Evolutionary conservation across 1,139 yeast species (phyloP).

Genomic region (Suhomyces taliae): DNA sequence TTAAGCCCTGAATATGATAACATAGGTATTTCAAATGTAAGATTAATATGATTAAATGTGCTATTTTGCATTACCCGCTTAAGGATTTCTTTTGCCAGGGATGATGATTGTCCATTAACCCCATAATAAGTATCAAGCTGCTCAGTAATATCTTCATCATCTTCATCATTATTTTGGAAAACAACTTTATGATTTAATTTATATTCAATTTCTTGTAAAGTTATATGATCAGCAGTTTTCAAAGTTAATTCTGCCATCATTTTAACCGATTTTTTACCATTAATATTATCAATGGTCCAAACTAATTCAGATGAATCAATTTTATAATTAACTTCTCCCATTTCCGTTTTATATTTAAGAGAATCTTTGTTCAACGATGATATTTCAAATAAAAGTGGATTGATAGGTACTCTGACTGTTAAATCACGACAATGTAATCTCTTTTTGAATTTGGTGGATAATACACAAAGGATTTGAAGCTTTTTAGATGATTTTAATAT

Average conservation of each 20-base stretch:
- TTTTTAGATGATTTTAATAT: slow-evolving; percentile 22
- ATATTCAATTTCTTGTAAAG: slow-evolving; percentile 4
- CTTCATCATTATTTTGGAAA: slow-evolving; percentile 8
- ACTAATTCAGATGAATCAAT: slow-evolving; percentile 51
- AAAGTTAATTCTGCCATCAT: slow-evolving; percentile 47
- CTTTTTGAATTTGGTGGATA: slow-evolving; percentile 37
- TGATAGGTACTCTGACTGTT: slow-evolving; percentile 35
- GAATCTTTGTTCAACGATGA: slow-evolving; percentile 32
- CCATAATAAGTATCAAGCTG: slow-evolving; percentile 46
- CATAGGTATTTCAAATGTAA: slow-evolving; percentile 42
- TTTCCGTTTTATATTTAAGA: slow-evolving; percentile 42
- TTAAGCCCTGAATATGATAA: slow-evolving; percentile 45
- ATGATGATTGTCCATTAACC: slow-evolving; percentile 35
- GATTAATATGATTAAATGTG: slow-evolving; percentile 28
- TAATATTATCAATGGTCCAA: slow-evolving; percentile 61
- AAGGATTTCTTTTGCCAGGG: slow-evolving; percentile 25
- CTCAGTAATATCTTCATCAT: slow-evolving; percentile 20
- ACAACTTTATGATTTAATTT: slow-evolving; percentile 8
- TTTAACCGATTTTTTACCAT: slow-evolving; percentile 46
- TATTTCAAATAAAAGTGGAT: slow-evolving; percentile 35
- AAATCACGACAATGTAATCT: slow-evolving; percentile 36
- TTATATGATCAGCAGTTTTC: slow-evolving; percentile 7
- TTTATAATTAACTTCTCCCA: slow-evolving; percentile 42
- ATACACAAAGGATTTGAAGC: slow-evolving; percentile 38
- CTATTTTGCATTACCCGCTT: slow-evolving; percentile 14